Base-by-base conservation (phyloP, 1,284 basidiomycete species). In the Wallemia hederae region DNA sequence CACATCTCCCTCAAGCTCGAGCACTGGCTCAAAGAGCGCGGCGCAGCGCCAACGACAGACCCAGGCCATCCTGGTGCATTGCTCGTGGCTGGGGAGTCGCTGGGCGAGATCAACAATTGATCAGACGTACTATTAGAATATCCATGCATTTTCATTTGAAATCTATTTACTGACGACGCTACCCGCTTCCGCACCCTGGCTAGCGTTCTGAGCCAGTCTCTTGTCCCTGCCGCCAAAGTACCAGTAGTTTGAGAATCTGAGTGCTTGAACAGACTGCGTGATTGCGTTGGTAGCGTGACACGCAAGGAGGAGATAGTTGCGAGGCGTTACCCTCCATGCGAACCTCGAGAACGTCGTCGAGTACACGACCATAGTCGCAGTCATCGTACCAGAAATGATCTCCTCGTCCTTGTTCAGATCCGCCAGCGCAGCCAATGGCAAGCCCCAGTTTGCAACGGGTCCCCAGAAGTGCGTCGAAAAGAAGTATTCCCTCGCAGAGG, bases 381-480 rank as follows among this genome's bases (percentile, higher is more conserved):
- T 91, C 90, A 97, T 97, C 29, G 88, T 78, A 24, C 90, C 87
- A 60, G 89, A 92, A 66, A 97, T 97, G 69, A 87, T 77, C 66
- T 92, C 87, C 72, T 92, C 87, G 78, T 92, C 86, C 70, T 91
- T 92, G 61, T 67, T 74, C 67, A 94, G 74, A 73, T 97, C 91
- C 2, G 88, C 71, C 57, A 97, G 73, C 39, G 90, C 90, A 65
- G 90, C 90, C 49, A 96, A 73, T 61, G 90, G 90, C 28, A 97
- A 78, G 67, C 90, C 91, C 85, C 91, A 97, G 76, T 96, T 97
- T 60, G 91, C 91, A 63, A 90, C 87, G 64, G 86, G 86, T 67
- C 88, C 88, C 87, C 88, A 92, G 76, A 92, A 92, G 72, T 92
- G 88, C 63, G 88, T 92, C 90, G 88, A 91, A 74, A 92, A 85